phyloP scores from a whole-genome alignment of 2,329 filamentous ascomycete species.

The Penicillium sp. region DNA sequence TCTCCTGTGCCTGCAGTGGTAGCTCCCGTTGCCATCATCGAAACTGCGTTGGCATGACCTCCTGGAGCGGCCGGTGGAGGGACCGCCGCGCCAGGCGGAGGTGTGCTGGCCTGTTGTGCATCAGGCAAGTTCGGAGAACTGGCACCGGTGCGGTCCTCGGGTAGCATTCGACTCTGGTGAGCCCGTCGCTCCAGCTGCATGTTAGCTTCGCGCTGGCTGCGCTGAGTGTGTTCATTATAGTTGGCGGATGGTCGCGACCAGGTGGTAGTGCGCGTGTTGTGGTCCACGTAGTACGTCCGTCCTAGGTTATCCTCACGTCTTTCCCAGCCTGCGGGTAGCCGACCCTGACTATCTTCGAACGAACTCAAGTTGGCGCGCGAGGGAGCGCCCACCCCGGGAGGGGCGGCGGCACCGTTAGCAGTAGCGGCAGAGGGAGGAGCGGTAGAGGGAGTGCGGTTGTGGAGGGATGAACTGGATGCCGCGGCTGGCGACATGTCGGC shows the following conservation, averaged over 20 bases:
- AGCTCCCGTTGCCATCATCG: conserved; percentile 91
- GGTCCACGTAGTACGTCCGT: conserved; percentile 96
- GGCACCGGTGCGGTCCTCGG: conserved; percentile 89
- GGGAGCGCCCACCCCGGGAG: conserved; percentile 38
- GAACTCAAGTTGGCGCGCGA: conserved; percentile 69
- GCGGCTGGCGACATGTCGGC: conserved; percentile 29
- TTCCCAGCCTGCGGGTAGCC: conserved; percentile 91
- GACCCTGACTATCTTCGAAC: conserved; percentile 93
- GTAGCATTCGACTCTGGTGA: conserved; percentile 92
- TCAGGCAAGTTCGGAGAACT: conserved; percentile 77
- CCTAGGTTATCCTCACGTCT: conserved; percentile 91
- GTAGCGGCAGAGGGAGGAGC: conserved; percentile 41
- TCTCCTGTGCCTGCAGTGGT: conserved; percentile 94
- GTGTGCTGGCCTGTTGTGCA: conserved; percentile 43
- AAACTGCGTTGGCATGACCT: conserved; percentile 57
- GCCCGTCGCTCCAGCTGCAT: conserved; percentile 89
- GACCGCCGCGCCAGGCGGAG: conserved; percentile 45
- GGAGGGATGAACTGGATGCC: conserved; percentile 35
- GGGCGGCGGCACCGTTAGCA: conserved; percentile 40
- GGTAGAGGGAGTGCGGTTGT: conserved; percentile 35
- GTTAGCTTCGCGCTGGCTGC: conserved; percentile 79
- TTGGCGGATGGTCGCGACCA: conserved; percentile 87
- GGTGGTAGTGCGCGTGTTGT: conserved; percentile 93
- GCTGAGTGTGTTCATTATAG: conserved; percentile 71
- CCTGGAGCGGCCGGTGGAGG: conserved; percentile 39